phyloP scores from a whole-genome alignment of 352 stramenopile species.

The Globisporangium carolinianum region DNA sequence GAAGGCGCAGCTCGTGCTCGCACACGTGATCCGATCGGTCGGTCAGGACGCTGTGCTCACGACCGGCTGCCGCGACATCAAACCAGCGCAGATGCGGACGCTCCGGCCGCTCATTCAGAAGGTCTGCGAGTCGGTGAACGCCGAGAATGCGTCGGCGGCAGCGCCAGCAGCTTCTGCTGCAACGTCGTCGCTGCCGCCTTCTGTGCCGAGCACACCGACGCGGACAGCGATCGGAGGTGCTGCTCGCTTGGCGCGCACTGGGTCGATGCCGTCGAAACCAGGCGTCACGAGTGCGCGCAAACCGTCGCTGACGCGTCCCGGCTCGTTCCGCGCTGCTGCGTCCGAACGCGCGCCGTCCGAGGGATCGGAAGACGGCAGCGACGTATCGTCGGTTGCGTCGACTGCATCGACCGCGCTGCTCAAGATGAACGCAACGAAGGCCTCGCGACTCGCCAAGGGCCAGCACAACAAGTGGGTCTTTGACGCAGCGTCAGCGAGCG shows the following conservation, averaged over 20 bases:
- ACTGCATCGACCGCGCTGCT: slow-evolving; percentile 14
- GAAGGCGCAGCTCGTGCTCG: slow-evolving; percentile 69
- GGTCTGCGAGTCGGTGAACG: slow-evolving; percentile 31
- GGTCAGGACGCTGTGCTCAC: slow-evolving; percentile 68
- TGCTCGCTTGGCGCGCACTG: slow-evolving; percentile 7
- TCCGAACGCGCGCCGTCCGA: slow-evolving; percentile 11
- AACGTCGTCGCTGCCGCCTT: slow-evolving; percentile 4
- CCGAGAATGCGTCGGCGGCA: slow-evolving; percentile 15
- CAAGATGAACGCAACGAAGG: slow-evolving; percentile 65
- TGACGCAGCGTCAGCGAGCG: slow-evolving; percentile 52
- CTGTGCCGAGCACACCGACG: slow-evolving; percentile 8
- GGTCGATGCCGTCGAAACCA: slow-evolving; percentile 7
- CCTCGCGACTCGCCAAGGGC: slow-evolving; percentile 44
- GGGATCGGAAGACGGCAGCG: slow-evolving; percentile 16
- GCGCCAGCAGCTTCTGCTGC: slow-evolving; percentile 2
- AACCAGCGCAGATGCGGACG: slow-evolving; percentile 80
- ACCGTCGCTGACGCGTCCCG: slow-evolving; percentile 24
- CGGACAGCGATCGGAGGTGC: slow-evolving; percentile 7
- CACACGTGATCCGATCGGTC: slow-evolving; percentile 78
- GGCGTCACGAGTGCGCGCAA: slow-evolving; percentile 11
- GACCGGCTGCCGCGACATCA: slow-evolving; percentile 71
- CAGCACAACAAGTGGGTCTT: slow-evolving; percentile 85
- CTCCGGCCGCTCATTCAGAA: slow-evolving; percentile 84
- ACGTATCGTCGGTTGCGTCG: slow-evolving; percentile 8
- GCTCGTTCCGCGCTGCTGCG: slow-evolving; percentile 19